Conservation (phyloP, 2,329 filamentous ascomycete species). For the Cylindrodendrum hubeiense region DNA sequence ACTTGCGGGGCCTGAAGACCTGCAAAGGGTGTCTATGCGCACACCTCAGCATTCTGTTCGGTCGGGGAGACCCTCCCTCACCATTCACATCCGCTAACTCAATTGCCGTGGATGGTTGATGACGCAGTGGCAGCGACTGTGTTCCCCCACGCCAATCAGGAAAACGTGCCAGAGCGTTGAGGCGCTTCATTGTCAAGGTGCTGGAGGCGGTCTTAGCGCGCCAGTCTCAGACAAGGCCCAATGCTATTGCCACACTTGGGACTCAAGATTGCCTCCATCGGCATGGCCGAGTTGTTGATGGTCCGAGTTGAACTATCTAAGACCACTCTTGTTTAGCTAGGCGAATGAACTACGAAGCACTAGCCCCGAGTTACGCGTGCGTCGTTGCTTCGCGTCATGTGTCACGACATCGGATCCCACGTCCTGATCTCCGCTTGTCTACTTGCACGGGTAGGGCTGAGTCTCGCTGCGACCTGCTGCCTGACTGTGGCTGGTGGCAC, state of each 20-base stretch:
- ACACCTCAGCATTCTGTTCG: neutral
- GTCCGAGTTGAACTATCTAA: slow-evolving; percentile 2
- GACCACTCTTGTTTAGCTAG: slow-evolving; percentile 1
- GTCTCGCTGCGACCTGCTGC: slow-evolving; percentile 8
- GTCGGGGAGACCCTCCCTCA: neutral
- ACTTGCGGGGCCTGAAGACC: neutral
- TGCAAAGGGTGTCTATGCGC: neutral
- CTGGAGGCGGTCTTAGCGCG: neutral
- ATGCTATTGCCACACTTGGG: neutral
- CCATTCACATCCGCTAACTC: neutral
- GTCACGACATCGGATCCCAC: slow-evolving; percentile 20
- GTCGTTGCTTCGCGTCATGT: slow-evolving; percentile 14
- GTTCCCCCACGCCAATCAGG: neutral
- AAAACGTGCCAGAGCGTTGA: neutral
- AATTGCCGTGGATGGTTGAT: slow-evolving; percentile 6
- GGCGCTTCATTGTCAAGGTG: slow-evolving; percentile 5
- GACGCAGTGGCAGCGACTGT: neutral
- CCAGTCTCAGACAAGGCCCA: neutral
- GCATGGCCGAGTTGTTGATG: slow-evolving; percentile 15
- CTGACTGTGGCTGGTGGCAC: slow-evolving; percentile 10
- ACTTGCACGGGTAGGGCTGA: slow-evolving; percentile 24
- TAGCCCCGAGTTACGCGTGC: slow-evolving; percentile 8
- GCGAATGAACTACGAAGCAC: neutral
- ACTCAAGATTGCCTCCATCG: slow-evolving; percentile 10
- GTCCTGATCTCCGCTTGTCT: slow-evolving; percentile 16